Percentiles rank a stretch among this genome's conserved stretches.
These are phyloP conservation scores for Ophioceras dolichostomum DNA, from an alignment of 2,329 filamentous ascomycete genomes.

Conservation along the genomic window DNA sequence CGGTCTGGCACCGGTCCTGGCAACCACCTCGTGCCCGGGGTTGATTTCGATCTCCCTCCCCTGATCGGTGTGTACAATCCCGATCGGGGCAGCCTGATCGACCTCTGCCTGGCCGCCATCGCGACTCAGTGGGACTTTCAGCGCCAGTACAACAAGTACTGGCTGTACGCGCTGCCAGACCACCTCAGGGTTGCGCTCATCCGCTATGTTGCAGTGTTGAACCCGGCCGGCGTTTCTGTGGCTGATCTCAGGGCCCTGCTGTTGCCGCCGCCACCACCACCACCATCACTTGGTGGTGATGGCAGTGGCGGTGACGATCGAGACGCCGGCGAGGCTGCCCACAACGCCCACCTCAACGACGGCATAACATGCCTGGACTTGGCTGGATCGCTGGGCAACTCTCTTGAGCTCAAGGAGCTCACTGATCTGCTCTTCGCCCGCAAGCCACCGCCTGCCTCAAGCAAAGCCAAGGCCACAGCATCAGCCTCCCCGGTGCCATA, in stretches of 20 bases:
- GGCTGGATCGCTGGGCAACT: constrained; percentile 35
- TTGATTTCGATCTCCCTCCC: not conserved
- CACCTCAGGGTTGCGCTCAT: constrained; percentile 39
- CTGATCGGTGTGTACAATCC: constrained; percentile 34
- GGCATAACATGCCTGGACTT: constrained; percentile 42
- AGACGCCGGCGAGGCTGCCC: constrained; percentile 14
- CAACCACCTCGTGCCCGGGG: not conserved
- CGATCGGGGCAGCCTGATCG: constrained; percentile 34
- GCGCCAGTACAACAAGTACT: constrained; percentile 40
- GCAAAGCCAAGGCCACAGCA: constrained; percentile 24
- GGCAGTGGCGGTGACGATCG: too few species aligned
- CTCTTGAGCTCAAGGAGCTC: constrained; percentile 39
- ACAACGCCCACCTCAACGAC: constrained; percentile 26
- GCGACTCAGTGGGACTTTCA: constrained; percentile 43
- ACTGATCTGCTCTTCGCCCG: constrained; percentile 35
- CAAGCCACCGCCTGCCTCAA: constrained; percentile 2
- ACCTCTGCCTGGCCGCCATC: constrained; percentile 35
- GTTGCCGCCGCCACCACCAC: constrained; percentile 15
- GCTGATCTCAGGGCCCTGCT: constrained; percentile 38
- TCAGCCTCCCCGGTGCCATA: constrained; percentile 16
- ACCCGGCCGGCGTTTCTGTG: constrained; percentile 32
- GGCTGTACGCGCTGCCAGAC: constrained; percentile 42
- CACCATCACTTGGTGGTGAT: not conserved
- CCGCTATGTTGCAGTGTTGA: constrained; percentile 31
- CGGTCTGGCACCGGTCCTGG: not conserved